phyloP scores from a whole-genome alignment of 1,284 basidiomycete genomes.

The Cerioporus squamosus region DNA sequence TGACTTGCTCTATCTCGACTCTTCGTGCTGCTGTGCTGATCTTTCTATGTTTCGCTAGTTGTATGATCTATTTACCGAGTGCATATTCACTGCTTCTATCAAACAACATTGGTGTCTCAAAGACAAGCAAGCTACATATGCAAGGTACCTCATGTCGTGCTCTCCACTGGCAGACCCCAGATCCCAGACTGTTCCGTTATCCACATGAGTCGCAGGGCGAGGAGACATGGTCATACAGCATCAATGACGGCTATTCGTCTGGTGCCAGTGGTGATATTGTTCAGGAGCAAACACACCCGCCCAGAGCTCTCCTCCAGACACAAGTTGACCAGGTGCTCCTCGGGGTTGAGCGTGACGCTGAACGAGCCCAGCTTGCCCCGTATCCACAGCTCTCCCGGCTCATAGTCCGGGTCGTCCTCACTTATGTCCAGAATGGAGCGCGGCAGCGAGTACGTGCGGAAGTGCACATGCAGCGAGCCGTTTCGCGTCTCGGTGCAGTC shows the following conservation, averaged over 20 bases:
- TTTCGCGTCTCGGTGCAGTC: slow-evolving; percentile 25
- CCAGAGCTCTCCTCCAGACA: slow-evolving; percentile 23
- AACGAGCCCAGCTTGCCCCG: slow-evolving; percentile 19
- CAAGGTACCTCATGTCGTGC: not conserved
- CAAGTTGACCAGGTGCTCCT: slow-evolving; percentile 24
- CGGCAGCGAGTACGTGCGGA: slow-evolving; percentile 25
- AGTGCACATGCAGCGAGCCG: slow-evolving; percentile 20
- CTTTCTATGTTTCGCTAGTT: slow-evolving; percentile 3
- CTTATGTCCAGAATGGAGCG: slow-evolving; percentile 16
- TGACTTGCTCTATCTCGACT: slow-evolving; percentile 11
- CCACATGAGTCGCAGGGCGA: not conserved
- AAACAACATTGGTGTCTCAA: not conserved
- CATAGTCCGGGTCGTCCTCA: slow-evolving; percentile 15
- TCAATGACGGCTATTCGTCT: slow-evolving; percentile 23
- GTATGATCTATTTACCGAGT: slow-evolving; percentile 11
- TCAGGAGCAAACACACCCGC: slow-evolving; percentile 22
- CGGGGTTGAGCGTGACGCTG: slow-evolving; percentile 18
- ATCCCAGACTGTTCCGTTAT: not conserved
- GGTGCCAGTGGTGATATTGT: slow-evolving; percentile 20
- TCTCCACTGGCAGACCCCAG: too few species aligned
- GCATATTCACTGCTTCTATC: slow-evolving; percentile 4
- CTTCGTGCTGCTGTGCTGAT: not conserved
- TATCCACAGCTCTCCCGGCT: slow-evolving; percentile 8
- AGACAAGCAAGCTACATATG: not conserved
- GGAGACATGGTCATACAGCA: slow-evolving; percentile 9